phyloP scores from a whole-genome alignment of 2,329 filamentous ascomycete species.

The Fusarium sp. region DNA sequence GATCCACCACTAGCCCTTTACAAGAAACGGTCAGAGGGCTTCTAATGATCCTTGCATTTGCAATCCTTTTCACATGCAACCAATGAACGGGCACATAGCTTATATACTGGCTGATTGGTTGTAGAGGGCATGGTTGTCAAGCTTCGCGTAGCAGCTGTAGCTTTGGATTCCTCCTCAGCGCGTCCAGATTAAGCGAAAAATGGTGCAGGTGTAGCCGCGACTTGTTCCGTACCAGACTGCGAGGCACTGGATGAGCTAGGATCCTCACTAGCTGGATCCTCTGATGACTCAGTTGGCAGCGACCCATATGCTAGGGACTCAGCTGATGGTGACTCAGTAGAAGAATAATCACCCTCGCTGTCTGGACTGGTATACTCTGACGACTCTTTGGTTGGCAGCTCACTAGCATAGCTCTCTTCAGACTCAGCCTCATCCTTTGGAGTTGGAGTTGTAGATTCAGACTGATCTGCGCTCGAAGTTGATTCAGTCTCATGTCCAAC shows the following conservation, averaged over 20 bases:
- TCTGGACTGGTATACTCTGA: no score
- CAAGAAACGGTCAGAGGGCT: accelerated
- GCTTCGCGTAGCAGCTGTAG: background rate
- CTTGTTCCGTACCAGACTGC: no score
- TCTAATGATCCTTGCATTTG: background rate
- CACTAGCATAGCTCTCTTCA: no score
- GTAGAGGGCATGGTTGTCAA: background rate
- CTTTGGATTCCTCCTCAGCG: background rate
- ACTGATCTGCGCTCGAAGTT: no score
- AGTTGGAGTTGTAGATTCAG: background rate
- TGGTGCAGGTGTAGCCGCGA: background rate
- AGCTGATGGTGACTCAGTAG: background rate
- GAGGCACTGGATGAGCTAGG: background rate
- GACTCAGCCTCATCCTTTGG: background rate
- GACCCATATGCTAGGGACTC: background rate
- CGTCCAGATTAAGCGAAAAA: background rate
- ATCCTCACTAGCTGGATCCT: background rate
- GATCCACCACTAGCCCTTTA: accelerated
- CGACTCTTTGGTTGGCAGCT: background rate
- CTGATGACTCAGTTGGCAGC: background rate
- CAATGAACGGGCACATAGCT: background rate
- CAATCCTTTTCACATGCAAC: background rate
- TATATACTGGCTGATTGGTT: no score
- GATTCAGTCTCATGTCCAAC: background rate
- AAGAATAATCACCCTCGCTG: background rate